These are phyloP conservation scores for Seminavis robusta DNA, from an alignment of 108 stramenopile genomes.

Conservation along the genomic window DNA sequence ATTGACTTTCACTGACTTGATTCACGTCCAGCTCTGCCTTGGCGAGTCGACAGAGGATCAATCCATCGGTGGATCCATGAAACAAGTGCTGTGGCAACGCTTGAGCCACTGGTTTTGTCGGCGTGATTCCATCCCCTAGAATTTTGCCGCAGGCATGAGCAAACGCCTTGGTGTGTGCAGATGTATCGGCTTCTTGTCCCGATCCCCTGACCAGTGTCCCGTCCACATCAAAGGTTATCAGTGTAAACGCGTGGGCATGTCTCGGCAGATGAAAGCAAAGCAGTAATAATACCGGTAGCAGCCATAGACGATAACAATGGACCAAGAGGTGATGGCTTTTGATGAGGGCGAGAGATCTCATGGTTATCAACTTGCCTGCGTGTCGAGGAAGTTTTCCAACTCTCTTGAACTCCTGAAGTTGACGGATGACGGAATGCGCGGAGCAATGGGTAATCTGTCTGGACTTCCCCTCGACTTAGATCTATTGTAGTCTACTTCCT, in stretches of 20 bases:
- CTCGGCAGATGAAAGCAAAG: too few species aligned
- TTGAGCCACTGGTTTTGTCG: constrained; percentile 25
- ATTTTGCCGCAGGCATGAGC: constrained; percentile 23
- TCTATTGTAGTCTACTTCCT: too few species aligned
- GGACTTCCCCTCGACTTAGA: too few species aligned
- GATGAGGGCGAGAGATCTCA: too few species aligned
- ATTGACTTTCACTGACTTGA: constrained; percentile 6
- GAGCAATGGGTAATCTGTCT: too few species aligned
- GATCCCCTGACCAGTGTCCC: constrained; percentile 44
- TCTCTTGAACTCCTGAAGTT: too few species aligned
- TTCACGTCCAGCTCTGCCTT: constrained; percentile 27
- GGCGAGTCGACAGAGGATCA: constrained; percentile 42
- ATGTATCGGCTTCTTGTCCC: constrained; percentile 14
- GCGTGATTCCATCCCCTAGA: constrained; percentile 3
- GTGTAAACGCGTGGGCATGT: constrained; percentile 37
- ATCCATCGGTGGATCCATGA: constrained; percentile 54
- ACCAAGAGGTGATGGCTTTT: too few species aligned
- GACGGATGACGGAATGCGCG: too few species aligned
- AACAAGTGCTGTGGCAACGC: constrained; percentile 28
- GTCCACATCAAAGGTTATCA: constrained; percentile 52
- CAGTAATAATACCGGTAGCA: too few species aligned
- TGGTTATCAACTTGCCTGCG: too few species aligned
- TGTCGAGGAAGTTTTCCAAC: too few species aligned
- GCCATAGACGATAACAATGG: too few species aligned
- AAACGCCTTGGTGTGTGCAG: constrained; percentile 41